These are phyloP conservation scores for Aspergillus pseudonomiae DNA, from an alignment of 2,329 filamentous ascomycete genomes.

Conservation along the genomic window DNA sequence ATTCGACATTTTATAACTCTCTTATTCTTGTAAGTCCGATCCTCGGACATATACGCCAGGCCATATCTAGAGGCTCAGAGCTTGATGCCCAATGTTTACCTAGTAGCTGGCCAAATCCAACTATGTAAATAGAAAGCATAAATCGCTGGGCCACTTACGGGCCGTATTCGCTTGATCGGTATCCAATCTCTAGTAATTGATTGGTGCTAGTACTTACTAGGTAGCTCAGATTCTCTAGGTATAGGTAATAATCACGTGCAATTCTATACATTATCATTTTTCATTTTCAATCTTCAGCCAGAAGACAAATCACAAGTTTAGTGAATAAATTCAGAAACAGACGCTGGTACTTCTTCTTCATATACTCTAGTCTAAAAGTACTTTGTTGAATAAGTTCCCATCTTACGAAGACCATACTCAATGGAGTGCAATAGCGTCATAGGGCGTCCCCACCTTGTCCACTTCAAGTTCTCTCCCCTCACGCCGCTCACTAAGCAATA, in stretches of 20 bases:
- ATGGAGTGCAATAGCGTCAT: conserved; percentile 19
- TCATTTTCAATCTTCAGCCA: neutral
- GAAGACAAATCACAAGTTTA: no score
- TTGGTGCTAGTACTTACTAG: neutral
- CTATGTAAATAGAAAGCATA: neutral
- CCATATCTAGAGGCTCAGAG: neutral
- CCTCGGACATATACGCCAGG: neutral
- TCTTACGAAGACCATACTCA: neutral
- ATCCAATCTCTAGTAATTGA: neutral
- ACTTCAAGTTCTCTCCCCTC: conserved; percentile 16
- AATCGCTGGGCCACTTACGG: neutral
- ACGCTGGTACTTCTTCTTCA: neutral
- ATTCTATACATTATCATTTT: neutral
- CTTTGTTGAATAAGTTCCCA: neutral
- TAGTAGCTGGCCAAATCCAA: neutral
- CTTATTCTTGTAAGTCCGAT: neutral
- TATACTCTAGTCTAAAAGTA: neutral
- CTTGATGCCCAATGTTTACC: neutral
- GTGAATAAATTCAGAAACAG: neutral
- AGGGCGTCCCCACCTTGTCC: conserved; percentile 17
- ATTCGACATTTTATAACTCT: neutral
- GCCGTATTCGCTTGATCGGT: neutral
- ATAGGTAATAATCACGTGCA: neutral
- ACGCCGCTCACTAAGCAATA: conserved; percentile 16
- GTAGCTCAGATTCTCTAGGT: no score